Percentiles rank a stretch among this genome's conserved stretches.
Evolutionary conservation across 2,329 filamentous ascomycete species (phyloP).

Genomic region (Cladosporium halotolerans): DNA sequence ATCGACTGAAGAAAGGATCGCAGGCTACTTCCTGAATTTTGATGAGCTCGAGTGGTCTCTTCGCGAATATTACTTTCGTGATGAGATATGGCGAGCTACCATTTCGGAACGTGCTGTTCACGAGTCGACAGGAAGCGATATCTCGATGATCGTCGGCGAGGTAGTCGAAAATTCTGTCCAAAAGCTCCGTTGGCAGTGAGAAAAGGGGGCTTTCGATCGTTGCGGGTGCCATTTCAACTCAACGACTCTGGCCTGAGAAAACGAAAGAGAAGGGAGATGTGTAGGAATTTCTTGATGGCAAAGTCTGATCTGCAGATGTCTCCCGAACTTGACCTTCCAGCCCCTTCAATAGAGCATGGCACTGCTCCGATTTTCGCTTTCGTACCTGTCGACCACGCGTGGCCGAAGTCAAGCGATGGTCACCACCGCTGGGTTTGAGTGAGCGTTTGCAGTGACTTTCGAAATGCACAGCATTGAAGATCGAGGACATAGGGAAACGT

Average conservation of each 20-base stretch:
- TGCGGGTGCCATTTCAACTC: background rate
- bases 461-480: background rate
- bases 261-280: no score
- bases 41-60: background rate
- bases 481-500: background rate
- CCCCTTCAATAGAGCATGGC: no score
- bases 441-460: no score
- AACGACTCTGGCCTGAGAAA: no score
- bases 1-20: constrained; percentile 9
- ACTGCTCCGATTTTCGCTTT: no score
- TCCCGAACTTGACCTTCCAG: no score
- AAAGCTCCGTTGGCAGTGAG: constrained; percentile 3
- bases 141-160: background rate
- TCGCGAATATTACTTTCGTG: constrained; percentile 7
- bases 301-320: no score
- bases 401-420: no score
- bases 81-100: constrained; percentile 7
- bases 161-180: constrained; percentile 4
- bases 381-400: no score
- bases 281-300: no score
- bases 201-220: background rate
- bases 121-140: constrained; percentile 3
- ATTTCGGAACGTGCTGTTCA: constrained; percentile 2
- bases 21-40: constrained; percentile 1
- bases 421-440: no score